A percentile compares a stretch with the other conserved stretches of the same genome.
These are phyloP conservation scores for Solanum aculeatissimum DNA, from an alignment of 305 asterid species.

Conservation along the genomic window DNA sequence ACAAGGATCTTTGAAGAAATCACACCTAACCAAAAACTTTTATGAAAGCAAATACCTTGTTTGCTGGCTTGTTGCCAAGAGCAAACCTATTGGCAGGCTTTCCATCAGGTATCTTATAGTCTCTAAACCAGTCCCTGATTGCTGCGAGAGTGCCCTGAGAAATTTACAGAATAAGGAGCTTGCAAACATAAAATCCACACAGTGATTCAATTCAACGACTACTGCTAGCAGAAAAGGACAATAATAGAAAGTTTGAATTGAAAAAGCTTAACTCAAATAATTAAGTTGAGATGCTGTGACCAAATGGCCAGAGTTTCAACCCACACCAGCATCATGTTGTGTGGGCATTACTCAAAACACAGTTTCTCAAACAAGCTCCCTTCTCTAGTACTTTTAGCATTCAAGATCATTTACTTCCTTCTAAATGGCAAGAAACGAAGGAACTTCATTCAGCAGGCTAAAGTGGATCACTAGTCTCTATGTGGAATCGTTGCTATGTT, in stretches of 20 bases:
- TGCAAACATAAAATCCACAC: neutral
- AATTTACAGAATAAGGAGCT: neutral
- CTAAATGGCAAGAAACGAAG: neutral
- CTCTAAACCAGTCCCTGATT: slow-evolving; percentile 94
- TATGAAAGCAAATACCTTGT: slow-evolving; percentile 40
- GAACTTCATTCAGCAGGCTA: neutral
- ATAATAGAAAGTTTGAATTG: neutral
- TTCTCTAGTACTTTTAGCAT: neutral
- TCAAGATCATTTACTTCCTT: neutral
- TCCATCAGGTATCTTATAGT: slow-evolving; percentile 98
- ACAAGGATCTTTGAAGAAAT: neutral
- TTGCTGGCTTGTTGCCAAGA: slow-evolving; percentile 86
- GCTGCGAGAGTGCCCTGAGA: slow-evolving; percentile 90
- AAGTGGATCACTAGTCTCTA: neutral
- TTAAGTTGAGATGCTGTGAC: neutral
- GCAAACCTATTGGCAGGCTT: slow-evolving; percentile 93
- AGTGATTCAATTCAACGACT: neutral
- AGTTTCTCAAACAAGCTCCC: neutral
- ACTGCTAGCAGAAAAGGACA: neutral
- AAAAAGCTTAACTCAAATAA: neutral
- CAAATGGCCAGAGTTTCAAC: neutral
- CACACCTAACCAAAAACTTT: neutral
- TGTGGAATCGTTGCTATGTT: neutral
- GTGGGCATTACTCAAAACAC: neutral
- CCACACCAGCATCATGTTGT: neutral